Base-by-base conservation (phyloP, 2,329 filamentous ascomycete species). In the Dryadomyces quercus-mongolicae region DNA sequence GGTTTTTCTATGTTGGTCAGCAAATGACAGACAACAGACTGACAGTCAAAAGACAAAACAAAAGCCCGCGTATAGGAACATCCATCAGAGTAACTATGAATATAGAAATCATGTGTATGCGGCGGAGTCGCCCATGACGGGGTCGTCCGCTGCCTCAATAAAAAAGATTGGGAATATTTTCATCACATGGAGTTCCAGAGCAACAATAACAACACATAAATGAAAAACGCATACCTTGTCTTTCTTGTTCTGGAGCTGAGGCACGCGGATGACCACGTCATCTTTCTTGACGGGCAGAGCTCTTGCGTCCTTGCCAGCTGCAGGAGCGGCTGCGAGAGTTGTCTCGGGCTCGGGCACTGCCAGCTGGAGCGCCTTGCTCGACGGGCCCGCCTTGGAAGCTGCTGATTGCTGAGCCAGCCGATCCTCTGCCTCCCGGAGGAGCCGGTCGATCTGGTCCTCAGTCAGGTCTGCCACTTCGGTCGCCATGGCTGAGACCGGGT, bases 111-210 rank as follows among this genome's bases (percentile, higher is more conserved):
- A 75, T 72, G 77, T 74, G 70, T 70, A 68, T 80, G 81, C 79
- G 80, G 81, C 80, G 75, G 79, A 74, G 75, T 78, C 78, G 73
- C 78, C 86, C 87, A 93, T 86, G 76, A 92, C 86, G 87, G 81
- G 80, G 77, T 77, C 77, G 76, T 70, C 73, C 74, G 82, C 82
- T 79, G 82, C 85, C 77, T 90, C 86, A 85, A 86, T 79, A 65
- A 71, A 67, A 68, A 68, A 40, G 79, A 40, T 84, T 57, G 58
- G 80, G 82, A 82, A 82, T 75, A 74, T 76, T 85, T 86, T 91
- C 86, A 81, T 92, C 87, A 88, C 18, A 12, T 20, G 20, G 43
- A 42, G 20, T 21, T 34, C 43, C 4, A 5, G 7, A 22, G 42
- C 31, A 2, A 9, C 2, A 18, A 9, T n/a, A 6, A 10, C 22